A percentile compares a stretch with the other conserved stretches of the same genome.
Evolutionary conservation across 768 basidiomycete species (phyloP).

Genomic region (Boletus vermiculosoides): DNA sequence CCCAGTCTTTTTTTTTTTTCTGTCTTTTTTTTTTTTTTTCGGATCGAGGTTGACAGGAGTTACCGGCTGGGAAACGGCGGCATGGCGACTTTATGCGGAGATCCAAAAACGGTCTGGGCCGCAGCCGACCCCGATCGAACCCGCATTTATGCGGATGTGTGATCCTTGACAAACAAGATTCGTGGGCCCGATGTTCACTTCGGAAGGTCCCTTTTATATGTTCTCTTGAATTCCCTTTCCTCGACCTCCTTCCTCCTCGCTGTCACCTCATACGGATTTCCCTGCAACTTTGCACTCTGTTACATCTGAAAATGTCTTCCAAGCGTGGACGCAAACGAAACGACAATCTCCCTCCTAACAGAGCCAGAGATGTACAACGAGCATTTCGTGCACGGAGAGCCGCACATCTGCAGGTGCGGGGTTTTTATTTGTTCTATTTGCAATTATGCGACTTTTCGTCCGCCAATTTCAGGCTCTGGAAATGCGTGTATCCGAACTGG

Average conservation of each 20-base stretch:
- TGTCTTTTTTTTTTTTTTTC: not conserved
- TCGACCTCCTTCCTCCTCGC: conserved; percentile 32
- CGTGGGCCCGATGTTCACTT: conserved; percentile 33
- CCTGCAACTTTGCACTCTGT: conserved; percentile 7
- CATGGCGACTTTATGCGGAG: conserved; percentile 33
- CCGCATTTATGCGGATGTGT: conserved; percentile 34
- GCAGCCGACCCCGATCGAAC: conserved; percentile 39
- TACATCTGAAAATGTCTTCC: conserved; percentile 59
- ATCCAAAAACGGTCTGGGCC: conserved; percentile 36
- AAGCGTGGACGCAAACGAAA: conserved; percentile 84
- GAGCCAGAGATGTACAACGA: conserved; percentile 85
- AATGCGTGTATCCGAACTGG: conserved; percentile 74
- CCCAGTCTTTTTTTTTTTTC: not conserved
- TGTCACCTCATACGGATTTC: conserved; percentile 26
- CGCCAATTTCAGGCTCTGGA: conserved; percentile 64
- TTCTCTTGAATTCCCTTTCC: conserved; percentile 37
- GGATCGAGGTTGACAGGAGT: conserved; percentile 25
- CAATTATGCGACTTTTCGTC: conserved; percentile 37
- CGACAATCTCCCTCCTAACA: conserved; percentile 58
- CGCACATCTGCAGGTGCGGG: conserved; percentile 75
- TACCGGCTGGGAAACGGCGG: conserved; percentile 24
- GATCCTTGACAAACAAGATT: conserved; percentile 37
- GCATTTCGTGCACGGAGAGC: conserved; percentile 88
- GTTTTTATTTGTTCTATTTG: conserved; percentile 37
- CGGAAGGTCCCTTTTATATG: conserved; percentile 39